Percentiles rank a stretch among this genome's conserved stretches.
Conservation (phyloP, 345 rosid species). For the Physaria fendleri region DNA sequence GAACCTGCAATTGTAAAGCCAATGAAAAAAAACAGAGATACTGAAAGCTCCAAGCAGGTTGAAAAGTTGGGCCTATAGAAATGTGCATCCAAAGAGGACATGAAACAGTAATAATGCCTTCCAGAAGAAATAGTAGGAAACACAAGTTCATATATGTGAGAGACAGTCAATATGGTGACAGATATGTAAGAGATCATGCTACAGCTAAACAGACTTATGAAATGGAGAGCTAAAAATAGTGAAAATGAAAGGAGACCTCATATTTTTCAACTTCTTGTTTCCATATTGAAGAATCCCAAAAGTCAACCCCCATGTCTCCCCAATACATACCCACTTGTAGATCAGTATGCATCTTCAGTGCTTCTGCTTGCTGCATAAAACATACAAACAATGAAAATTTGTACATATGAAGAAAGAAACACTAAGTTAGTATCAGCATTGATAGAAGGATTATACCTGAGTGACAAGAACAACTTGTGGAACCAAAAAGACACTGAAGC, state of each 20-base stretch:
- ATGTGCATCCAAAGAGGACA: neutral
- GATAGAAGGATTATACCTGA: slow-evolving; percentile 45
- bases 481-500: slow-evolving; percentile 72
- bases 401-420: neutral
- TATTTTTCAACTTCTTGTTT: slow-evolving; percentile 38
- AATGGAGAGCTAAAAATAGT: neutral
- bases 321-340: slow-evolving; percentile 62
- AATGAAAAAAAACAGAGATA: neutral
- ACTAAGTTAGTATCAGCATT: neutral
- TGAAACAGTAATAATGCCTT: neutral
- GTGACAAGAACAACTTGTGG: slow-evolving; percentile 80
- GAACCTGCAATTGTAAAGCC: slow-evolving; percentile 43
- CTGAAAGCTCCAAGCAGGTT: neutral
- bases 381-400: neutral
- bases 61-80: neutral
- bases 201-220: neutral
- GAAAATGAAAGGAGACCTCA: slow-evolving; percentile 45
- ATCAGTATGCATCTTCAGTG: slow-evolving; percentile 58
- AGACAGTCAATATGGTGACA: neutral
- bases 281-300: slow-evolving; percentile 62
- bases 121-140: neutral
- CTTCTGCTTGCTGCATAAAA: slow-evolving; percentile 68
- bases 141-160: neutral
- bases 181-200: neutral
- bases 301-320: slow-evolving; percentile 83